Base-by-base conservation (phyloP, 1,284 basidiomycete genomes). In the Ustilago nuda region DNA sequence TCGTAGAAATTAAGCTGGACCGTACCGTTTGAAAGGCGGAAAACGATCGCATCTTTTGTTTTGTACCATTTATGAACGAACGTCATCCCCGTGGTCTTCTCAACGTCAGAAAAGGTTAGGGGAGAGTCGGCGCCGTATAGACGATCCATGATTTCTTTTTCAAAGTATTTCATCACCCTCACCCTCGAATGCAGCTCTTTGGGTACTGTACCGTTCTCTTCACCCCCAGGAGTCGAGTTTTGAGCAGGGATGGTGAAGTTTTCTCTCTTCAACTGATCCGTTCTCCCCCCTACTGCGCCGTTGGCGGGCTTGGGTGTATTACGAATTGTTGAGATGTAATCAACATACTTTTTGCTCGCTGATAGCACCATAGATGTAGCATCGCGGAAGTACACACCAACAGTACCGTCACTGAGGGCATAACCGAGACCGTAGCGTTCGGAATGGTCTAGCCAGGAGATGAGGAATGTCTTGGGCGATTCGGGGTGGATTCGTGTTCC, bases 371-470 rank as follows among this genome's bases (percentile, higher is more conserved):
- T 87, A 15, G 90, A 92, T 8, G 94, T 94, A 80, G 92, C 94
- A 86, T 99, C 96, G 82, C 98, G 97, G 88, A 98, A 98, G 87
- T 98, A 92, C 23, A 98, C 93, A 8, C 94, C 94, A 33, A 98
- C 92, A 2, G 93, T 92, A 4, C 96, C 95, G 84, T 99, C 95
- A 35, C 93, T 95, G 82, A 99, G 89, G 1, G 94, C 94, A 85
- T 98, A 98, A 1, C 95, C 97, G 91, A 98, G 95, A 11, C 96
- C 97, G 87, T 98, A 99, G 88, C 97, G 97, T 86, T 95, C 94
- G 86, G 93, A 95, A 85, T 98, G 98, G 87, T 99, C 96, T 53
- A 98, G 92, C 96, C 96, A 99, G 9, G 93, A 94, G 2, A 93
- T 93, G 78, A 99, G 94, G 87, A 98, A 99, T 15, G 96, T 92